Evolutionary conservation across 139 green algal species (phyloP).

Genomic region (Chlamydomonas sphaeroides): DNA sequence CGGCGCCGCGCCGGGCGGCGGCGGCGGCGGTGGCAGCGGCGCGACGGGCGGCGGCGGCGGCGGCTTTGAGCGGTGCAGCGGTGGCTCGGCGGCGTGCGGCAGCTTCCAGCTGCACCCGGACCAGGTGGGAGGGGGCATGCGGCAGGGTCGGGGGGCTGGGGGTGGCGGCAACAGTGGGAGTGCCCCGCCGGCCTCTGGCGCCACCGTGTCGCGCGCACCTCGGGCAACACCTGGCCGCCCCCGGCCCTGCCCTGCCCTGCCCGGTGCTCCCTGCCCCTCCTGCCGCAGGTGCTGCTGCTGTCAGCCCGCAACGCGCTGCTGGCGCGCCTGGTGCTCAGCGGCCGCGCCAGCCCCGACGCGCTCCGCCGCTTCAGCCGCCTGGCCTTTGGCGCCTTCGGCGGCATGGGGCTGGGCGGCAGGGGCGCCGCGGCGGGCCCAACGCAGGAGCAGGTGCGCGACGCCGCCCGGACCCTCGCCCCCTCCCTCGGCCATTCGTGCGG

Average conservation of each 20-base stretch:
- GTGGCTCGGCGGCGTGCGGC: too few species aligned
- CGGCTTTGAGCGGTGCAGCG: too few species aligned
- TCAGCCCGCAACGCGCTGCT: conserved; percentile 75
- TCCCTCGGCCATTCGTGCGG: too few species aligned
- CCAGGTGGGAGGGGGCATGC: too few species aligned
- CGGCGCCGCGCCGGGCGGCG: conserved; percentile 3
- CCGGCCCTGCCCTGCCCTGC: background rate
- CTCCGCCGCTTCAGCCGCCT: conserved; percentile 55
- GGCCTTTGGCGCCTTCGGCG: conserved; percentile 70
- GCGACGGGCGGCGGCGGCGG: background rate
- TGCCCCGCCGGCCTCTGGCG: too few species aligned
- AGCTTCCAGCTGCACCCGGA: too few species aligned
- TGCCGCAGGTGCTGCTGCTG: conserved; percentile 73
- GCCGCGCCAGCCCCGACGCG: conserved; percentile 43
- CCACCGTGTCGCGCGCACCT: too few species aligned
- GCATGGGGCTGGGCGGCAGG: background rate
- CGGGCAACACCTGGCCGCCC: background rate
- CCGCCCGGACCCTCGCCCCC: background rate
- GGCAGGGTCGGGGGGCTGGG: too few species aligned
- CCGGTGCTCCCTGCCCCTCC: background rate
- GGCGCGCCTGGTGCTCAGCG: conserved; percentile 67
- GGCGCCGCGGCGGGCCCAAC: conserved; percentile 8
- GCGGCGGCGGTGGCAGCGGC: background rate
- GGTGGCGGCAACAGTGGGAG: too few species aligned
- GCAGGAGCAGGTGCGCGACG: conserved; percentile 25